These are phyloP conservation scores for Mycena alexandri DNA, from an alignment of 768 basidiomycete species.

Conservation along the genomic window DNA sequence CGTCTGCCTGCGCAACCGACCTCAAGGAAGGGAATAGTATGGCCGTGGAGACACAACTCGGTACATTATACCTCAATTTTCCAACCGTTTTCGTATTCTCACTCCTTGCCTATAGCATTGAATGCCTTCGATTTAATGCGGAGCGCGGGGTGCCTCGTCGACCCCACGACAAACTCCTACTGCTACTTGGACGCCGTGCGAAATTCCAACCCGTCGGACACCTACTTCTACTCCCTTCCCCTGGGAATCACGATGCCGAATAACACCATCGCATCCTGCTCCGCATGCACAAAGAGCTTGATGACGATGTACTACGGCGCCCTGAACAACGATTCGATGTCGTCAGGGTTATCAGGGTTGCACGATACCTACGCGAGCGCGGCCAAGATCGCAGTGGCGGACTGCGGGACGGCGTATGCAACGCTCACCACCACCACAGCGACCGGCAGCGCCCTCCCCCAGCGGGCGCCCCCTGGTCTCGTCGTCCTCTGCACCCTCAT, in stretches of 20 bases:
- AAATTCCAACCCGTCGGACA: constrained; percentile 69
- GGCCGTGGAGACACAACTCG: constrained; percentile 66
- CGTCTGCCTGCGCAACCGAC: constrained; percentile 68
- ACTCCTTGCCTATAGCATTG: constrained; percentile 58
- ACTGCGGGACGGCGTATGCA: constrained; percentile 68
- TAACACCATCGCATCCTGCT: constrained; percentile 67
- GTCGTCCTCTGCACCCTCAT: constrained; percentile 3
- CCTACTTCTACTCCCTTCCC: constrained; percentile 81
- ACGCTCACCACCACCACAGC: constrained; percentile 29
- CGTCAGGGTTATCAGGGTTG: constrained; percentile 51
- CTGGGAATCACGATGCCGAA: constrained; percentile 68
- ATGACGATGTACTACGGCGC: constrained; percentile 67
- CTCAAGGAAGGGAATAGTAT: constrained; percentile 63
- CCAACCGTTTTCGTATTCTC: constrained; percentile 8
- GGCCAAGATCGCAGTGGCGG: constrained; percentile 56
- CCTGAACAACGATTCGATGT: constrained; percentile 47
- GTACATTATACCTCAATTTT: constrained; percentile 50
- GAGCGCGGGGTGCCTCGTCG: constrained; percentile 67
- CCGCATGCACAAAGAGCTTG: constrained; percentile 70
- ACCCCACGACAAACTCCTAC: constrained; percentile 72
- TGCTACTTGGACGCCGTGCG: constrained; percentile 79
- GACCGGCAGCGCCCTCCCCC: background rate
- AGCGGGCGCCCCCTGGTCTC: background rate
- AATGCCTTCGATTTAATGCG: constrained; percentile 74
- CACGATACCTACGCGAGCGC: constrained; percentile 63